Evolutionary conservation across 768 basidiomycete genomes (phyloP).

Genomic region (Coprinopsis sp.): DNA sequence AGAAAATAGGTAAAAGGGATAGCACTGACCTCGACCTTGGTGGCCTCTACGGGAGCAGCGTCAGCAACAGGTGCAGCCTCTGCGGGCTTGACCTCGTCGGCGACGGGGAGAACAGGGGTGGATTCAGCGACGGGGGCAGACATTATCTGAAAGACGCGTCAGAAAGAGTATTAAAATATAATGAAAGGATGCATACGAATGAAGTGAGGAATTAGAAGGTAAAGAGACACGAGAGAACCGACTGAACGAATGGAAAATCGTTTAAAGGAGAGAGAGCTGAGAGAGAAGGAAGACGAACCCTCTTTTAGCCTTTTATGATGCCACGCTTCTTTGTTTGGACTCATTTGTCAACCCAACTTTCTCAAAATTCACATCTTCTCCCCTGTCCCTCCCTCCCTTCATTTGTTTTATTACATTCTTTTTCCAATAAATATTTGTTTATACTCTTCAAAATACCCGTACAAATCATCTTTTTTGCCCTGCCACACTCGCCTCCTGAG

Average conservation of each 20-base stretch:
- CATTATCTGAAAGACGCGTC: slow-evolving; percentile 58
- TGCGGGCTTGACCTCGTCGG: slow-evolving; percentile 40
- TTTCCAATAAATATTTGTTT: no score
- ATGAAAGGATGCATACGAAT: slow-evolving; percentile 30
- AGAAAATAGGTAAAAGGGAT: not conserved
- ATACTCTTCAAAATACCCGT: not conserved
- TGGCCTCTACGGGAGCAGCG: slow-evolving; percentile 29
- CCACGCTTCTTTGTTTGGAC: slow-evolving; percentile 38
- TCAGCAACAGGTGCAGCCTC: slow-evolving; percentile 30
- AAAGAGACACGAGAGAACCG: slow-evolving; percentile 47
- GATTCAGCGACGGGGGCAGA: slow-evolving; percentile 57
- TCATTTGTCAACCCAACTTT: slow-evolving; percentile 23
- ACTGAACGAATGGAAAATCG: no score
- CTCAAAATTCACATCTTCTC: not conserved
- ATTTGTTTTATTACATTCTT: no score
- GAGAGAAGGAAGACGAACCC: no score
- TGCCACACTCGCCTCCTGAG: slow-evolving; percentile 5
- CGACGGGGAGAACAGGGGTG: slow-evolving; percentile 37
- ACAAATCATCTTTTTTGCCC: not conserved
- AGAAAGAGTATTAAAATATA: slow-evolving; percentile 11
- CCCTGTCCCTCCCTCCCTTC: slow-evolving; percentile 7
- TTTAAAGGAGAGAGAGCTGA: no score
- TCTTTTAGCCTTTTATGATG: no score
- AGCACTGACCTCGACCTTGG: slow-evolving; percentile 22
- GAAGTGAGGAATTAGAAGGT: slow-evolving; percentile 54